phyloP scores from a whole-genome alignment of 306 rosid genomes.

The Malus orientalis region DNA sequence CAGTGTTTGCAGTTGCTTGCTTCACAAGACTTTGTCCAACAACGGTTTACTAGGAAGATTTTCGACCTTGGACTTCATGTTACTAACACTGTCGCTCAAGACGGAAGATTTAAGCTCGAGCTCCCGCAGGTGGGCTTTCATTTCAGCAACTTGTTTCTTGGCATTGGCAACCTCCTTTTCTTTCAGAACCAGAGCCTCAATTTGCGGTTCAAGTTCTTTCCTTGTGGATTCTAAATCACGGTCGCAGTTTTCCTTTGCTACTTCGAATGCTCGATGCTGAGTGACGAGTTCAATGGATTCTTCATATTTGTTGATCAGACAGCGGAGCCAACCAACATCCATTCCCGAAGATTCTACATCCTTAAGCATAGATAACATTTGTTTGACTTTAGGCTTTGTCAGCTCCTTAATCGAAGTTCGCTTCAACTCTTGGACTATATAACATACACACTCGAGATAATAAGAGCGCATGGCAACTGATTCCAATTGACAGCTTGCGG shows the following conservation, averaged over 20 bases:
- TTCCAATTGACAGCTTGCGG: conserved; percentile 62
- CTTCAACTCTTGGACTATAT: conserved; percentile 66
- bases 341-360: conserved; percentile 71
- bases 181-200: conserved; percentile 47
- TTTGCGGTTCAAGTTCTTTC: conserved; percentile 44
- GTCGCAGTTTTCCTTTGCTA: conserved; percentile 37
- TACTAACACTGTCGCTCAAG: conserved; percentile 28
- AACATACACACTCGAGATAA: conserved; percentile 73
- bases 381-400: conserved; percentile 52
- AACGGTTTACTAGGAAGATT: conserved; percentile 37
- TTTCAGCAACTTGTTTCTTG: conserved; percentile 36
- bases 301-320: conserved; percentile 34
- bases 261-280: conserved; percentile 35
- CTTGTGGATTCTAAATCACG: conserved; percentile 36
- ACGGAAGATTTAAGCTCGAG: conserved; percentile 48
- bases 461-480: conserved; percentile 70
- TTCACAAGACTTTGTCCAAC: conserved; percentile 44
- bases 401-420: conserved; percentile 31
- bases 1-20: background rate
- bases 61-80: conserved; percentile 51
- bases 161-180: conserved; percentile 51
- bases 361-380: conserved; percentile 65
- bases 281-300: conserved; percentile 40
- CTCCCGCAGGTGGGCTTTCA: conserved; percentile 46
- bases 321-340: conserved; percentile 57